Conservation (phyloP, 768 basidiomycete species). For the Boletus subcaerulescens region DNA sequence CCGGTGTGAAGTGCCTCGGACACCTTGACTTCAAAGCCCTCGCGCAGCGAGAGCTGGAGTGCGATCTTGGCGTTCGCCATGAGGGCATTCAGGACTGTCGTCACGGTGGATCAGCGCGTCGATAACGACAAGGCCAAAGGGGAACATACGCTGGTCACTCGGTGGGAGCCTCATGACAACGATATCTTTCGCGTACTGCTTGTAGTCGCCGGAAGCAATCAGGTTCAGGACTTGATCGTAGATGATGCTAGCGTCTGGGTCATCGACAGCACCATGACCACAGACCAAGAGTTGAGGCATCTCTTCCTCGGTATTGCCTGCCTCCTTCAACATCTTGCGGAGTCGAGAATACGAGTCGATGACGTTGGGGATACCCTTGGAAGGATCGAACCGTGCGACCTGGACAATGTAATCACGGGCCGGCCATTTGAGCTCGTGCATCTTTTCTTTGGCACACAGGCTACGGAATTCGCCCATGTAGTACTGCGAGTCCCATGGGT, state of each 20-base stretch:
- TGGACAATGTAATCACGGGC: slow-evolving; percentile 84
- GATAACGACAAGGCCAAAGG: background rate
- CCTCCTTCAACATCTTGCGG: slow-evolving; percentile 57
- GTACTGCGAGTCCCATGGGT: slow-evolving; percentile 76
- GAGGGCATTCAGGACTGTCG: slow-evolving; percentile 76
- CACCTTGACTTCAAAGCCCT: slow-evolving; percentile 97
- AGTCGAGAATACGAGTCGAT: slow-evolving; percentile 86
- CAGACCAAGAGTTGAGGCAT: slow-evolving; percentile 77
- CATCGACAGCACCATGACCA: slow-evolving; percentile 92
- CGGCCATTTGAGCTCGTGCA: slow-evolving; percentile 77
- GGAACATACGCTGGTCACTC: slow-evolving; percentile 71
- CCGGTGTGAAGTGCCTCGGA: slow-evolving; percentile 92
- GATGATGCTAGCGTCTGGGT: slow-evolving; percentile 92
- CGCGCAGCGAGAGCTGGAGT: slow-evolving; percentile 87
- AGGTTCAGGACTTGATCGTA: slow-evolving; percentile 74
- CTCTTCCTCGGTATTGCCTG: slow-evolving; percentile 45
- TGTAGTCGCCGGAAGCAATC: slow-evolving; percentile 51
- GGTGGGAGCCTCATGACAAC: slow-evolving; percentile 79
- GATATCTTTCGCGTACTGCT: slow-evolving; percentile 57
- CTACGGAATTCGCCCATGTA: slow-evolving; percentile 88
- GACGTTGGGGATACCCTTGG: slow-evolving; percentile 79
- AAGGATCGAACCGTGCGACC: slow-evolving; percentile 92
- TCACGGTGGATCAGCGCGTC: slow-evolving; percentile 2
- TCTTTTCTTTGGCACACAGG: slow-evolving; percentile 75
- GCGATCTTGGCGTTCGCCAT: slow-evolving; percentile 89